A percentile compares a stretch with the other conserved stretches of the same genome.
Conservation (phyloP, 371 early-diverging fungal species). For the Mortierella sp. region DNA sequence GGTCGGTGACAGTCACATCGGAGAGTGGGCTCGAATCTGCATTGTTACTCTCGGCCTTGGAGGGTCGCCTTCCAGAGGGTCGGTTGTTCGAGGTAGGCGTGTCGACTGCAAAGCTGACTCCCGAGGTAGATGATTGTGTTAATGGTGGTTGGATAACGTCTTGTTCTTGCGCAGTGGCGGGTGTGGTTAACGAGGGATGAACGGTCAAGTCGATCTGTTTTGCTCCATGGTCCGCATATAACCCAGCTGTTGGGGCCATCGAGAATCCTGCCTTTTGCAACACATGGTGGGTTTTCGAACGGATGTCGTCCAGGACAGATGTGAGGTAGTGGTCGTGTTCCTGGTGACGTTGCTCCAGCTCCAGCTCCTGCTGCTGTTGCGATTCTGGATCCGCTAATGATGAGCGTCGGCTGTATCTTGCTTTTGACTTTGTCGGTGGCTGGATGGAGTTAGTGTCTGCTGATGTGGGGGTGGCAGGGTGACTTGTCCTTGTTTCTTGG, state of each 20-base stretch:
- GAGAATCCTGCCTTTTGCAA: conserved; percentile 45
- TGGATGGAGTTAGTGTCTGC: background rate
- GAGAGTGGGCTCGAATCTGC: background rate
- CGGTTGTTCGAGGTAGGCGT: background rate
- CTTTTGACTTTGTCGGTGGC: conserved; percentile 8
- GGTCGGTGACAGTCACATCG: background rate
- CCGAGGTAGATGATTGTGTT: background rate
- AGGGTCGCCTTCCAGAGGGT: background rate
- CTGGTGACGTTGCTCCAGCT: conserved; percentile 18
- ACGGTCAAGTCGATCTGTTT: conserved; percentile 38
- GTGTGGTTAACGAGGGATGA: background rate
- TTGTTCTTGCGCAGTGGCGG: background rate
- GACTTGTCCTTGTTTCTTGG: background rate
- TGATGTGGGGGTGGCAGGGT: background rate
- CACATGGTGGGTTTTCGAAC: conserved; percentile 38
- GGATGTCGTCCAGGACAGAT: conserved; percentile 39
- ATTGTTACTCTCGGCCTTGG: background rate
- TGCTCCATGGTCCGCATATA: conserved; percentile 33
- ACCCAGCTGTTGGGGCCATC: conserved; percentile 44
- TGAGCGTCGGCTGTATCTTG: conserved; percentile 11
- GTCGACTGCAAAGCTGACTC: conserved; percentile 21
- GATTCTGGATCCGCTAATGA: conserved; percentile 14
- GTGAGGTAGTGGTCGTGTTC: conserved; percentile 27
- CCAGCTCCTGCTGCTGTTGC: conserved; percentile 8
- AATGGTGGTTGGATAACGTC: background rate